A percentile compares a stretch with the other conserved stretches of the same genome.
Evolutionary conservation across 495 filamentous ascomycete species (phyloP).

Genomic region (Tuber microsphaerosporum): DNA sequence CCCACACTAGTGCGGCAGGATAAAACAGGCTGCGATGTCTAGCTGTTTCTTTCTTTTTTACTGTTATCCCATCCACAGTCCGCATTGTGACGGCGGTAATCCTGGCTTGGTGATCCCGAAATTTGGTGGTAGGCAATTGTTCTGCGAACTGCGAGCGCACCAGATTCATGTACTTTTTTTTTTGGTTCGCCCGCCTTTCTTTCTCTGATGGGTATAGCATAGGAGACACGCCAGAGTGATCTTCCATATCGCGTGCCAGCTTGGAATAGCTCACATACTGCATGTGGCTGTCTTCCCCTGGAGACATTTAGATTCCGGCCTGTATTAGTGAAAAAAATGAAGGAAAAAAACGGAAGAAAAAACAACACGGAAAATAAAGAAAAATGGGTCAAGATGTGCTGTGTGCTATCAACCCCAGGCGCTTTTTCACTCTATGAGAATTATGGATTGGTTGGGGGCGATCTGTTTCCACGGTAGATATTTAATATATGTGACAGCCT

Average conservation of each 20-base stretch:
- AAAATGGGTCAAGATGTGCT: background rate
- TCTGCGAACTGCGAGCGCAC: background rate
- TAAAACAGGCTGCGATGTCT: background rate
- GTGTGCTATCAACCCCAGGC: background rate
- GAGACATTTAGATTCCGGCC: background rate
- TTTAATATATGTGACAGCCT: background rate
- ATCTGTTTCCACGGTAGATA: background rate
- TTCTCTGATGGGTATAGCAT: background rate
- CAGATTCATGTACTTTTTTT: background rate
- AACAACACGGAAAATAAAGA: background rate
- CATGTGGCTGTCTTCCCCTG: background rate
- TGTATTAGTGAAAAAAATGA: background rate
- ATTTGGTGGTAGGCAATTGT: background rate
- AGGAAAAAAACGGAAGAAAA: background rate
- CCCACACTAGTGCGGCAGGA: background rate
- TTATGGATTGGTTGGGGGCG: background rate
- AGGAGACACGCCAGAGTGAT: background rate
- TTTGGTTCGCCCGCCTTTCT: background rate
- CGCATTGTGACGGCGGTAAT: background rate
- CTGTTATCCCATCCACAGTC: background rate
- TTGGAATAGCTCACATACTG: background rate
- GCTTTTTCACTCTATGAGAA: background rate
- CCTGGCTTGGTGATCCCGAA: background rate
- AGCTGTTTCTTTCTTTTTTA: background rate
- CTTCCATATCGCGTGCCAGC: background rate